phyloP scores from a whole-genome alignment of 83 land plant genomes.

The Picea mariana region DNA sequence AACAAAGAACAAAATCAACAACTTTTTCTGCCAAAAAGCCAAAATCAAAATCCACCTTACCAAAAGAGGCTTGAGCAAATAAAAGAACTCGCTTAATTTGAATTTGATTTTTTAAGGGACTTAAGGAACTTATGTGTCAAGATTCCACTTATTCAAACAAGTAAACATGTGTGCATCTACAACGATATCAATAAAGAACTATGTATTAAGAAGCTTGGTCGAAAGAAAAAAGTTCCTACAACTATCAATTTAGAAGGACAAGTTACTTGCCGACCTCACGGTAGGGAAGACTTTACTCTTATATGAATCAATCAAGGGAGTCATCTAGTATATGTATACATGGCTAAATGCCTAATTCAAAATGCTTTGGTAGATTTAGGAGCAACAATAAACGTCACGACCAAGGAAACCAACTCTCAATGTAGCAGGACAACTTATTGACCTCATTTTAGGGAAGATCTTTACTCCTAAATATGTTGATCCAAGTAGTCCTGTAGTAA shows the following conservation, averaged over 20 bases:
- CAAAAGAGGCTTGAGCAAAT: no score
- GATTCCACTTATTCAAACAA: no score
- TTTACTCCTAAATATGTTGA: background rate
- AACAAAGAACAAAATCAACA: no score
- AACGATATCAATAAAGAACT: background rate
- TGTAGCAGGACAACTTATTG: background rate
- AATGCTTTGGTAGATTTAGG: background rate
- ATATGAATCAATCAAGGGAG: background rate
- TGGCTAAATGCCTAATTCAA: background rate
- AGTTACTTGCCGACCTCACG: background rate
- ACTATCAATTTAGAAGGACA: background rate
- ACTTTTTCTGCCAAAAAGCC: no score
- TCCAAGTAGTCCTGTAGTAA: background rate
- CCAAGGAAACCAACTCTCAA: background rate
- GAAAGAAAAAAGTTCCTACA: background rate
- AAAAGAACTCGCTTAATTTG: no score
- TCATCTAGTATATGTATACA: background rate
- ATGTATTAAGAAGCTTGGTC: background rate
- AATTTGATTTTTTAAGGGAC: no score
- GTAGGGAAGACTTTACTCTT: background rate
- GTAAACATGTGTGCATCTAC: no score
- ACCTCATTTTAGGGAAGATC: background rate
- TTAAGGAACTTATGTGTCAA: no score
- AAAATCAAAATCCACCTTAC: no score
- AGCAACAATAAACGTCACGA: background rate